Conservation (phyloP, 2,329 filamentous ascomycete genomes). For the Venturia asperata region DNA sequence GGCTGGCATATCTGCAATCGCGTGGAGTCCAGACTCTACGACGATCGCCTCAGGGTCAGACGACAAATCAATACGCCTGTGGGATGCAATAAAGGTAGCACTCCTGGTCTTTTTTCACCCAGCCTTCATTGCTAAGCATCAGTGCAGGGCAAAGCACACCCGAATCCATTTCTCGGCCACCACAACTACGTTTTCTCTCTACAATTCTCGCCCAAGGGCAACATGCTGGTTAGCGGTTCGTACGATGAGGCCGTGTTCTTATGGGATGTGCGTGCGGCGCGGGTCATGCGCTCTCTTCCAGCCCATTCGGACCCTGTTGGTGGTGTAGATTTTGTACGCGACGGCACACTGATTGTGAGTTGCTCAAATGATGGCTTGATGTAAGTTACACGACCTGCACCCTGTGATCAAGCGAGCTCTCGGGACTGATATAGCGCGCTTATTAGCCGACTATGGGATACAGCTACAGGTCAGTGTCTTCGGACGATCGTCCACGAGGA, state of each 20-base stretch:
- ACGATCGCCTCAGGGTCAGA: slow-evolving; percentile 87
- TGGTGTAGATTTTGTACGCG: slow-evolving; percentile 85
- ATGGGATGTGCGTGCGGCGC: slow-evolving; percentile 87
- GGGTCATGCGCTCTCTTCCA: slow-evolving; percentile 81
- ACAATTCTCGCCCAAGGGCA: slow-evolving; percentile 95
- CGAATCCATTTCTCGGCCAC: slow-evolving; percentile 66
- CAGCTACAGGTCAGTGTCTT: slow-evolving; percentile 86
- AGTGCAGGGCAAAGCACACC: slow-evolving; percentile 47
- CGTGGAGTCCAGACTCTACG: slow-evolving; percentile 88
- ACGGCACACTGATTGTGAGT: slow-evolving; percentile 86
- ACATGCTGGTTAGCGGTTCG: slow-evolving; percentile 89
- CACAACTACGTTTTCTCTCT: slow-evolving; percentile 95
- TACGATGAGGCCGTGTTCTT: slow-evolving; percentile 97
- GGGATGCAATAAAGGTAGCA: slow-evolving; percentile 58
- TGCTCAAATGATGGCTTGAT: slow-evolving; percentile 89
- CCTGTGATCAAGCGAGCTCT: neutral
- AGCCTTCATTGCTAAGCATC: neutral
- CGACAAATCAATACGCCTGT: slow-evolving; percentile 91
- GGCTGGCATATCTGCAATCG: slow-evolving; percentile 82
- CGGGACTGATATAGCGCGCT: slow-evolving; percentile 3
- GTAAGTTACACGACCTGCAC: slow-evolving; percentile 39
- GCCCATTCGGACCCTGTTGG: slow-evolving; percentile 93
- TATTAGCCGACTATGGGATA: slow-evolving; percentile 81
- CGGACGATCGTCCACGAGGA: slow-evolving; percentile 95
- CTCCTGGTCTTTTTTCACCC: neutral